A percentile compares a stretch with the other conserved stretches of the same genome.
phyloP scores from a whole-genome alignment of 2,329 filamentous ascomycete species.

The Aspergillus nomiae region DNA sequence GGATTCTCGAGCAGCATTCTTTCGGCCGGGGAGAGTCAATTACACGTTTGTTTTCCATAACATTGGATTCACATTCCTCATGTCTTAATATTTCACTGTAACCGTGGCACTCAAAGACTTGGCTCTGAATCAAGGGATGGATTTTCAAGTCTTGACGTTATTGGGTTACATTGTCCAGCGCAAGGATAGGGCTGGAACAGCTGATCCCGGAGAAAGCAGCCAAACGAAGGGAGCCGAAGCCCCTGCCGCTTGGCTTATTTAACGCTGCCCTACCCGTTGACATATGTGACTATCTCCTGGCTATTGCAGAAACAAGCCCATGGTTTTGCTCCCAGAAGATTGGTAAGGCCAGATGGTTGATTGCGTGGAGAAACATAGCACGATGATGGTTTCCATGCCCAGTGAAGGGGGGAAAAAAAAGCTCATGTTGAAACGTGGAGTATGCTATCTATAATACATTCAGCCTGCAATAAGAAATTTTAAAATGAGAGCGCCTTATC shows the following conservation, averaged over 20 bases:
- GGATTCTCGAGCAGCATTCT: neutral
- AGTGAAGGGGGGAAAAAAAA: neutral
- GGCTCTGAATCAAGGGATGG: conserved; percentile 12
- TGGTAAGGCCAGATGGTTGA: too few relatives aligned
- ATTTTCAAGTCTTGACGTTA: conserved; percentile 1
- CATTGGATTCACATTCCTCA: conserved; percentile 5
- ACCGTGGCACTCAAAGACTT: conserved; percentile 1
- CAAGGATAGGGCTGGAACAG: neutral
- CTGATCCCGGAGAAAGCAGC: neutral
- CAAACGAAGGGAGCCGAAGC: neutral
- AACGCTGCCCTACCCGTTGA: neutral
- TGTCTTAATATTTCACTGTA: neutral
- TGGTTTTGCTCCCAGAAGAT: neutral
- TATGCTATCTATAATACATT: conserved; percentile 25
- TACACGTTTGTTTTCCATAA: neutral
- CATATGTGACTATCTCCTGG: neutral
- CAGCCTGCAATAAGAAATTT: conserved; percentile 22
- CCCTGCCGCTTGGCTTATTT: neutral
- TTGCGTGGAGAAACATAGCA: neutral
- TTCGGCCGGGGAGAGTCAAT: neutral
- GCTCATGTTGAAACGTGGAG: conserved; percentile 13
- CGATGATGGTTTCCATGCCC: neutral
- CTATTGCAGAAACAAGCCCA: neutral
- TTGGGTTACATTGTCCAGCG: neutral
- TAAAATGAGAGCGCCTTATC: conserved; percentile 4